A percentile compares a stretch with the other conserved stretches of the same genome.
These are phyloP conservation scores for Crotalaria pallida DNA, from an alignment of 306 rosid species.

Conservation along the genomic window DNA sequence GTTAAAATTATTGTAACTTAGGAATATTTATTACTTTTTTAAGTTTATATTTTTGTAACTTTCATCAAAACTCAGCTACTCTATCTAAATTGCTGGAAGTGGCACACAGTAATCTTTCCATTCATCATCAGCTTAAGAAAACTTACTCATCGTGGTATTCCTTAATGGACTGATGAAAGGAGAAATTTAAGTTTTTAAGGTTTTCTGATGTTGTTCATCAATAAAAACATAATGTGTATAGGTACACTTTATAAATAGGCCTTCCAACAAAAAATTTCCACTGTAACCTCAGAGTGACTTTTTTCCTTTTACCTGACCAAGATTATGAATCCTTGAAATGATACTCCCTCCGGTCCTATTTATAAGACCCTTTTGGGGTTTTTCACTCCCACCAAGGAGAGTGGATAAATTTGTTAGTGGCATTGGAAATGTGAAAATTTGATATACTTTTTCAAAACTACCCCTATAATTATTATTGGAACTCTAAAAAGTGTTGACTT, in stretches of 20 bases:
- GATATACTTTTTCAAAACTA: no score
- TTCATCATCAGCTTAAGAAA: background rate
- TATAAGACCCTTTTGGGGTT: no score
- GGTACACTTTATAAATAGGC: no score
- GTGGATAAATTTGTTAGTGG: no score
- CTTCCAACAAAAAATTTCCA: background rate
- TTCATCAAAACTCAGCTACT: background rate
- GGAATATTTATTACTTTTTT: background rate
- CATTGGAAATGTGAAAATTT: no score
- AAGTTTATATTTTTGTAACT: background rate
- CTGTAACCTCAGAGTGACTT: background rate
- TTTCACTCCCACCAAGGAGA: no score
- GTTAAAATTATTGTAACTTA: background rate
- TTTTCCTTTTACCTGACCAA: background rate
- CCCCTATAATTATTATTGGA: no score
- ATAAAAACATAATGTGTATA: no score
- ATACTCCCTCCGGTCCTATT: no score
- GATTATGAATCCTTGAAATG: background rate
- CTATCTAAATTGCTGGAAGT: background rate
- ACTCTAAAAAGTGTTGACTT: no score
- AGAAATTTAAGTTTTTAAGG: no score
- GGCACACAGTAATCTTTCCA: background rate
- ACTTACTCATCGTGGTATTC: background rate
- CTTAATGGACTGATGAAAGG: background rate
- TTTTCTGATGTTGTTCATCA: no score